Evolutionary conservation across 192 early-diverging fungal genomes (phyloP), one percentile per base, ranked within the genome.

Genomic region (Coemansia javaensis): DNA sequence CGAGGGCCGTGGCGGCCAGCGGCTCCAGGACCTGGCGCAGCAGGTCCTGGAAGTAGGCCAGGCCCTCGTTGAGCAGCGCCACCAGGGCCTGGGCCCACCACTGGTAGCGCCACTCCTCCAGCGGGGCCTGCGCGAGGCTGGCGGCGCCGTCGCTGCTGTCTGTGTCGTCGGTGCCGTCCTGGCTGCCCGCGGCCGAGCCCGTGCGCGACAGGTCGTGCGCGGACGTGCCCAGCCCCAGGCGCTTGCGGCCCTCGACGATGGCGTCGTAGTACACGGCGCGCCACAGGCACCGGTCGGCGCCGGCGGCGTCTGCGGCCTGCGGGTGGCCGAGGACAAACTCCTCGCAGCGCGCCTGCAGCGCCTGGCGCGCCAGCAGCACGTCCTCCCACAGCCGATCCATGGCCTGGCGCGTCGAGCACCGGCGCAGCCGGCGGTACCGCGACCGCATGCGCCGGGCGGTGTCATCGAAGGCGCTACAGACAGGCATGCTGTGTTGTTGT

Each of bases 201-300:
- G 42, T 30, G 13, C 46, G 59, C 23, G 68, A 72, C 17, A 56
- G 43, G 17, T 60, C 52, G 33, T 55, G 55, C 20, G 44, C 40
- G 16, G 61, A 52, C 14, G 49, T 41, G 15, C 47, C 40, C 15
- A 73, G 63, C 35, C 58, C 53, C 40, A 73, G 46, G 11, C 69
- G 63, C 21, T 61, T 60, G 39, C 69, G 69, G 37, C 69, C 65
- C 27, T 73, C 69, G 25, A 44, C 38, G 11, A 73, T 66, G 10
- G 63, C 50, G 40, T 65, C 63, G 46, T 73, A 65, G 32, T 57
- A 73, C 2, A 57, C 62, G 15, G 50, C 20, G 12, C 35, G 50
- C 69, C 69, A 73, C 20, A 73, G 41, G 16, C 40, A 44, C 37
- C 39, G 47, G 53, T 73, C 69, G 5, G 49, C 69, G 1, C 40